Conservation (phyloP, 129 eudicot genomes). For the Arctium lappa region DNA sequence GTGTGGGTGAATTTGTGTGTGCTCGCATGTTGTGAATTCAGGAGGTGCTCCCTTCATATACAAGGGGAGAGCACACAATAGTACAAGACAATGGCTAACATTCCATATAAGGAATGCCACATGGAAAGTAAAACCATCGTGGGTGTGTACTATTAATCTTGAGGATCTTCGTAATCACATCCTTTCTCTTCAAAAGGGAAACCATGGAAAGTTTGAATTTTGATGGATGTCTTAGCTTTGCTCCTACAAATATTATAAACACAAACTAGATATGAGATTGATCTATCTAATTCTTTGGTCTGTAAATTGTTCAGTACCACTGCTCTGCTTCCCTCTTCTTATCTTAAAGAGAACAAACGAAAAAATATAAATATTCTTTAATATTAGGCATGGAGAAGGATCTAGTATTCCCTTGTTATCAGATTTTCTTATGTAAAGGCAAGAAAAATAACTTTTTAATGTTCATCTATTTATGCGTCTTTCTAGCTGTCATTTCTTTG, state of each 20-base stretch:
- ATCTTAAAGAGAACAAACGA: too few species aligned
- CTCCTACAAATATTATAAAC: not conserved
- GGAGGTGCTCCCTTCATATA: too few species aligned
- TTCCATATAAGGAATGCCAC: too few species aligned
- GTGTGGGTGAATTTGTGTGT: too few species aligned
- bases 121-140: too few species aligned
- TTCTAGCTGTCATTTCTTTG: not conserved
- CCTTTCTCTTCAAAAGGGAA: not conserved
- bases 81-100: too few species aligned
- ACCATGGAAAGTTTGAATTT: not conserved
- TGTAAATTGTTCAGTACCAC: not conserved
- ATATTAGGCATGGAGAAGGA: not conserved
- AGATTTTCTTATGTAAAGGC: not conserved
- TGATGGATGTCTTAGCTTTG: not conserved
- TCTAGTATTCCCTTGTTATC: not conserved
- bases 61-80: too few species aligned
- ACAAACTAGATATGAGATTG: not conserved
- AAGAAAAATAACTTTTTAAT: not conserved
- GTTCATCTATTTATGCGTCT: not conserved
- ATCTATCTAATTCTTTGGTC: not conserved
- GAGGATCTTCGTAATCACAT: too few species aligned
- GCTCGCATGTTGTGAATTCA: too few species aligned
- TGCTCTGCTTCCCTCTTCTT: not conserved
- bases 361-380: not conserved
- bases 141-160: too few species aligned